Evolutionary conservation across 2,329 filamentous ascomycete genomes (phyloP).

Genomic region (Penicillium carneum): DNA sequence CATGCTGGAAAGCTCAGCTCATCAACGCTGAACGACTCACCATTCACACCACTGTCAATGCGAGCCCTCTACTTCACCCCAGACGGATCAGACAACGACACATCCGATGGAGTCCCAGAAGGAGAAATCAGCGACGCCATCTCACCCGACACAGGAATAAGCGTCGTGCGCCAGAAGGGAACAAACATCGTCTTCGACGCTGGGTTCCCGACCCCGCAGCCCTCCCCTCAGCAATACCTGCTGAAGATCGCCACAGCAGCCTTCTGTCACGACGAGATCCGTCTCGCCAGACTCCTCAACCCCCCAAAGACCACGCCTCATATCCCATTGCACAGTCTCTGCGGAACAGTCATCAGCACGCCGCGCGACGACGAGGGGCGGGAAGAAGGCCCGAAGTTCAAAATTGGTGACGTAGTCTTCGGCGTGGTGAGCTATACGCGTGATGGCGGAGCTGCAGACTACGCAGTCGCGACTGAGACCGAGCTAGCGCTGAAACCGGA

Average conservation of each 20-base stretch:
- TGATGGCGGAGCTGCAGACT: constrained; percentile 54
- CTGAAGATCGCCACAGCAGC: constrained; percentile 52
- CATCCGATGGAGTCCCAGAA: constrained; percentile 17
- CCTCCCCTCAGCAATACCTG: constrained; percentile 49
- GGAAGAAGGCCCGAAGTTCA: constrained; percentile 47
- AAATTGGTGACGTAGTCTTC: constrained; percentile 51
- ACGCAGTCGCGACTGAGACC: constrained; percentile 47
- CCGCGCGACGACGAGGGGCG: constrained; percentile 42
- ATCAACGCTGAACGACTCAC: constrained; percentile 47
- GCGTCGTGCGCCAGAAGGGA: constrained; percentile 31
- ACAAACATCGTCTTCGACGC: constrained; percentile 45
- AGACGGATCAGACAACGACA: neutral
- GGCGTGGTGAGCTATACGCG: constrained; percentile 48
- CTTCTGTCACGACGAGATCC: constrained; percentile 50
- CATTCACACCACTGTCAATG: constrained; percentile 48
- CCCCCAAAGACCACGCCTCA: constrained; percentile 42
- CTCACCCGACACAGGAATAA: constrained; percentile 17
- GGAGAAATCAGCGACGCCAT: constrained; percentile 22
- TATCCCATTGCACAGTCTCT: constrained; percentile 53
- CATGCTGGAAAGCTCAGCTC: constrained; percentile 35
- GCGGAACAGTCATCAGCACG: constrained; percentile 50
- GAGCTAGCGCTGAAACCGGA: constrained; percentile 50
- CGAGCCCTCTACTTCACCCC: constrained; percentile 49
- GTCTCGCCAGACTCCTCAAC: constrained; percentile 35
- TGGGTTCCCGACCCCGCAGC: constrained; percentile 48